Base-by-base conservation (phyloP, 208 protist genomes). In the Wallacemonas sp. region DNA sequence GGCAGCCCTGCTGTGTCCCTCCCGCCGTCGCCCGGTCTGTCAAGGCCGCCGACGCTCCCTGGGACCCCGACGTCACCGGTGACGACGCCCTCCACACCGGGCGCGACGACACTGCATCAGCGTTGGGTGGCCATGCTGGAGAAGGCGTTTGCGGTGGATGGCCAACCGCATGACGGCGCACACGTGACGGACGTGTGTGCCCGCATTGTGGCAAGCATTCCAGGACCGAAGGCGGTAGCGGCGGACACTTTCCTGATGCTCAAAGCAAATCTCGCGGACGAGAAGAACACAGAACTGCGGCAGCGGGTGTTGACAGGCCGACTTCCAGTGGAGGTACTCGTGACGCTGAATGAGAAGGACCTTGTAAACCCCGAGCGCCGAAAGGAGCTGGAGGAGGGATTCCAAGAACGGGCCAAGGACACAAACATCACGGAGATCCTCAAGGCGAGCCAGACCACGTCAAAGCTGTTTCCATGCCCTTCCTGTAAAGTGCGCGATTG, bases 401-500 rank as follows among this genome's bases (percentile, higher is more conserved):
- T 91, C 58, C 63, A 85, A 69, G 65, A 81, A 50, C 82, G 90
- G 13, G 73, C 82, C 50, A 90, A 85, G 67, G 90, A 93, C 68
- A 91, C 76, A 12, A 82, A 96, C 67, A 68, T 93, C 15, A 83
- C 68, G 22, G 87, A 93, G 54, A 88, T 96, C 42, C 39, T 55
- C 2, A 92, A 92, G 59, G 85, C 85, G 6, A 71, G 54, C 37
- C 50, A 76, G 29, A 91, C 85, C 10, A 85, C 71, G 27, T 93
- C 91, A 15, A 90, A 72, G 22, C 73, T 97, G 38, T 97, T 96
- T 76, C 64, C 63, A 15, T 97, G 94, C 60, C 81, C 85, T 8
- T 72, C 77, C 32, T 99, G 98, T 65, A 80, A 81, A 6, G 63
- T 87, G 32, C 66, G 73, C 9, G 73, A 91, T 45, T 98, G 95